A percentile compares a stretch with the other conserved stretches of the same genome.
Evolutionary conservation across 352 stramenopile genomes (phyloP).

Genomic region (Phytophthora tubulina): DNA sequence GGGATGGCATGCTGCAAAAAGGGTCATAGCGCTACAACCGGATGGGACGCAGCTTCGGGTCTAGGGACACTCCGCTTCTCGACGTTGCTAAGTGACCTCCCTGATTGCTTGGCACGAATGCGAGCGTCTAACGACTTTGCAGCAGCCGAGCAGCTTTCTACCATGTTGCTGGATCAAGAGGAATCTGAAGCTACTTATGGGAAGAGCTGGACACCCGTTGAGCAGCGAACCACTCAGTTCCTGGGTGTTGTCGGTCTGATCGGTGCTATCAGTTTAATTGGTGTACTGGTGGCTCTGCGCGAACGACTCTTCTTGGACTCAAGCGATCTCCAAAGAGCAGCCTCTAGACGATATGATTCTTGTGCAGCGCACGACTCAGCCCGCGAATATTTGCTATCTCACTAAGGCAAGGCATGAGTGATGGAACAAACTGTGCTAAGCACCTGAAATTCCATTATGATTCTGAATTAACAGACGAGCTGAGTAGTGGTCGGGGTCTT

Average conservation of each 20-base stretch:
- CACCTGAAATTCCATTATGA: slow-evolving; percentile 12
- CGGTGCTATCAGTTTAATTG: slow-evolving; percentile 44
- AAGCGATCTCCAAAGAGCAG: slow-evolving; percentile 3
- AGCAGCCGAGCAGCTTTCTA: slow-evolving; percentile 10
- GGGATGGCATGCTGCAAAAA: slow-evolving; percentile 60
- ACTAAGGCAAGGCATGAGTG: slow-evolving; percentile 16
- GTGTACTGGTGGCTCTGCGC: slow-evolving; percentile 51
- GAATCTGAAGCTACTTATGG: not conserved
- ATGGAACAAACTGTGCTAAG: not conserved
- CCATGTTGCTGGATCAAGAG: slow-evolving; percentile 24
- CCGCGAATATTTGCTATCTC: slow-evolving; percentile 63
- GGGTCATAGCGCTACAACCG: slow-evolving; percentile 56
- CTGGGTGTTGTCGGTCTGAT: slow-evolving; percentile 47
- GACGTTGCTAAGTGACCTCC: slow-evolving; percentile 50
- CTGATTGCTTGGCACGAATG: slow-evolving; percentile 49
- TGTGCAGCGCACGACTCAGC: slow-evolving; percentile 55
- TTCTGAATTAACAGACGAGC: slow-evolving; percentile 6
- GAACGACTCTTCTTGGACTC: slow-evolving; percentile 47
- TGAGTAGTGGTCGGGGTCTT: not conserved
- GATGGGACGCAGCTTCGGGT: slow-evolving; percentile 78
- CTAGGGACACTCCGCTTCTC: slow-evolving; percentile 66
- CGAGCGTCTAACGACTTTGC: slow-evolving; percentile 17
- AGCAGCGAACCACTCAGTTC: slow-evolving; percentile 40
- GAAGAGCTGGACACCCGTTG: slow-evolving; percentile 25
- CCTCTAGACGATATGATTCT: slow-evolving; percentile 43